Evolutionary conservation across 371 early-diverging fungal species (phyloP).

Genomic region (Lichtheimia corymbifera): DNA sequence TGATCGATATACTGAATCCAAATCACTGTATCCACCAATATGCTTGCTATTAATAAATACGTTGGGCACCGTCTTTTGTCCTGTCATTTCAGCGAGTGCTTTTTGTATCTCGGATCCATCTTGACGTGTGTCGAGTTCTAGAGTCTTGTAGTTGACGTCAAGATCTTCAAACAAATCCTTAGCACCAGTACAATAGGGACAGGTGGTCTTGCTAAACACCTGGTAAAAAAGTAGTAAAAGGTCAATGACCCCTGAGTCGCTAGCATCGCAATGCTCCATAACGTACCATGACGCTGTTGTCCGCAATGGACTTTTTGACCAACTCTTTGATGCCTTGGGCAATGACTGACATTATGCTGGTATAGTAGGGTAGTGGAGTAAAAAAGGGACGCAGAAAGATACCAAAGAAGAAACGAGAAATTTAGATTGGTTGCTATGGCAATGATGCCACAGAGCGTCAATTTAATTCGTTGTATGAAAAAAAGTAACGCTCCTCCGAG

Average conservation of each 20-base stretch:
- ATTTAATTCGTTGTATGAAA: no score
- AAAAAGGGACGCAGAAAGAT: not conserved
- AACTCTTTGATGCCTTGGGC: conserved; percentile 32
- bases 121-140: conserved; percentile 59
- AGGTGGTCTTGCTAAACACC: conserved; percentile 86
- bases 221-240: conserved; percentile 8
- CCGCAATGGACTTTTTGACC: conserved; percentile 41
- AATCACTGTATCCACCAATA: conserved; percentile 83
- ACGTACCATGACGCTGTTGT: conserved; percentile 43
- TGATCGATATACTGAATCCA: conserved; percentile 52
- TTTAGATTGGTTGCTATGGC: no score
- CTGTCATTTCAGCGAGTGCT: conserved; percentile 67
- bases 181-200: conserved; percentile 82
- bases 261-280: not conserved
- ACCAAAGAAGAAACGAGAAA: not conserved
- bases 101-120: conserved; percentile 81
- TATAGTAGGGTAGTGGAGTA: not conserved
- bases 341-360: conserved; percentile 12
- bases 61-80: conserved; percentile 91
- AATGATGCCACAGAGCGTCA: no score
- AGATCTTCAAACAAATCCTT: conserved; percentile 64
- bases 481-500: no score
- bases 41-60: conserved; percentile 82
- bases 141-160: conserved; percentile 45
- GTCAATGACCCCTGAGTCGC: not conserved